Base-by-base conservation (phyloP, 495 filamentous ascomycete species). In the Talaromyces wortmannii region DNA sequence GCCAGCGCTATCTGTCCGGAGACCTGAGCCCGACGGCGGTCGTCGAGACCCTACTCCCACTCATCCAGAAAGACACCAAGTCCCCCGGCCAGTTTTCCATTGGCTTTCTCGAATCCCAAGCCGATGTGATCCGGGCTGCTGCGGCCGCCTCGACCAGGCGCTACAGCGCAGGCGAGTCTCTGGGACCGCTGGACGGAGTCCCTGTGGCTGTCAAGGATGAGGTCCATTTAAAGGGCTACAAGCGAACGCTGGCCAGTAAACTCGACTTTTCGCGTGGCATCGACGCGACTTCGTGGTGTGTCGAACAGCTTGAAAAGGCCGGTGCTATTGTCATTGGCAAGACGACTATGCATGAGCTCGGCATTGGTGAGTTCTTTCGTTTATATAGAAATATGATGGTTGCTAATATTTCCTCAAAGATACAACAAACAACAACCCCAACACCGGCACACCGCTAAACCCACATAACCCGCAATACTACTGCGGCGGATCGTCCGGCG, bases 271-370 rank as follows among this genome's bases (percentile, higher is more conserved):
- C 78, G 16, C 76, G 76, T 48, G 72, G 73, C 5, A 59, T 56
- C 11, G 61, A 73, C 52, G 74, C 56, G 3, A 89, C 85, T 2
- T 78, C 77, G 7, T 95, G 89, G 89, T 90, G 87, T 58, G 82
- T 91, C 18, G 76, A 75, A 65, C 82, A 89, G 70, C 81, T 87
- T 72, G 76, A 86, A 59, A 86, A 94, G 46, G 84, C 83, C 0
- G 92, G 92, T 2, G 91, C 85, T 10, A 79, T 97, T 43, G 75
- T 96, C 16, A 66, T 96, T 51, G 92, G 91, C 11, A 96, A 95
- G 70, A 79, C 84, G 30, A 92, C 83, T 43, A 96, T 97, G 92
- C 91, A 97, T 68, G 92, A 97, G 71, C 67, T 95, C 6, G 92
- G 92, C 4, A 70, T 88, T 31, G 83, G 83, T 83, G 63, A 61